These are phyloP conservation scores for Toxoplasma gondii DNA, from an alignment of 169 alveolate genomes.

Conservation along the genomic window DNA sequence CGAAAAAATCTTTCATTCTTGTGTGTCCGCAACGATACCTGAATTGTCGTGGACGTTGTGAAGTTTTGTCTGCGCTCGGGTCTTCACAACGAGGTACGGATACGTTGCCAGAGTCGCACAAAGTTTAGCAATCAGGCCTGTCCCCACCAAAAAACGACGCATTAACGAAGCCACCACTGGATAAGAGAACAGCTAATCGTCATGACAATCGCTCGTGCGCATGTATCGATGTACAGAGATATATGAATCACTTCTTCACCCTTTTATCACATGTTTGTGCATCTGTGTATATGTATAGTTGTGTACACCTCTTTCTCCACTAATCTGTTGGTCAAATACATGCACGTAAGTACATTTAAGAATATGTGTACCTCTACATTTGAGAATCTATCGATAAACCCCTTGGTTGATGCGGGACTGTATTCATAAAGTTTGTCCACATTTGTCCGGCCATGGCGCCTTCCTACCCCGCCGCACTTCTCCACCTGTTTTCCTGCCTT, in stretches of 20 bases:
- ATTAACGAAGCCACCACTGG: not conserved
- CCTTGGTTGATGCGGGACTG: too few species aligned
- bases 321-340: not conserved
- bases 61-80: conserved; percentile 68
- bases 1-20: not conserved
- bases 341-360: not conserved
- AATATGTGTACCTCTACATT: not conserved
- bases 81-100: conserved; percentile 68
- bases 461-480: too few species aligned
- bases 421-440: too few species aligned
- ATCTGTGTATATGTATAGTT: too few species aligned
- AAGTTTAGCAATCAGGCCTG: conserved; percentile 64
- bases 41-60: conserved; percentile 62
- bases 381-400: too few species aligned
- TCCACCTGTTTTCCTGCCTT: too few species aligned
- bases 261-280: not conserved
- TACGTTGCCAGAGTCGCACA: conserved; percentile 65
- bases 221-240: not conserved
- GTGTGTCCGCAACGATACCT: conserved; percentile 10
- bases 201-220: not conserved
- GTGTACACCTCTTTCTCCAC: too few species aligned
- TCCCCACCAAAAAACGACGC: not conserved
- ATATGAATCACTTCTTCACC: not conserved
- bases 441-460: too few species aligned
- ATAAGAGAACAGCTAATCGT: not conserved